Evolutionary conservation across 2,329 filamentous ascomycete genomes (phyloP), one percentile per base, ranked within the genome.

Genomic region (Arthrinium phaeospermum): DNA sequence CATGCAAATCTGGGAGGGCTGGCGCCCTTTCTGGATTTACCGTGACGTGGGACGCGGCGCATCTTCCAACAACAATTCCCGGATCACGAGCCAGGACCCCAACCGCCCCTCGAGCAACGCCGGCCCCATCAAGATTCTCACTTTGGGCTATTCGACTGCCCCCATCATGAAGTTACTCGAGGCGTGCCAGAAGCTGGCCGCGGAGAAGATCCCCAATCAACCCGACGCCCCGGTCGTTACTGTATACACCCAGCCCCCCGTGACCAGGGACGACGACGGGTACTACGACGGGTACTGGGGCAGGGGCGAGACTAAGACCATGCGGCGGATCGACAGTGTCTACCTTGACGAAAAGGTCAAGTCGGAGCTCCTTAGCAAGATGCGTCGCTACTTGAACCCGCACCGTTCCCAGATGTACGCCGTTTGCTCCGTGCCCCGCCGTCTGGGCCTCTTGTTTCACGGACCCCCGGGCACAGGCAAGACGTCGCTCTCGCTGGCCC

Each of bases 401-500:
- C 27, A 22, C 4, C 24, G 44, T 2, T 37, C 34, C 24, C 61
- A 67, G 19, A 22, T 68, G 14, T 71, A 71, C 34, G 13, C 46
- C 5, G 37, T 64, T n/a, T 67, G 45, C 30, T 45, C n/a, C 37
- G 68, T 69, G 22, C 70, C 70, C 14, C 68, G 68, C 46, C 44
- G 70, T 4, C 45, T 64, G 7, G 64, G 70, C 4, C 57, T 68
- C 24, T 27, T 69, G 16, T 71, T 69, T 22, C 47, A 71, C 14
- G 70, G 70, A 3, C 70, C 67, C 1, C 70, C 70, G 7, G 70
- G 70, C 24, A 71, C 70, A 4, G 70, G 67, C 70, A 71, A 69
- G 51, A 76, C 80, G 16, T 81, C 78, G 69, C 77, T 84, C 12
- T 81, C 78, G 16, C 80, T 80, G 57, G 81, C 82, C 22, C 75